phyloP scores from a whole-genome alignment of 768 basidiomycete genomes.

The Pulveroboletus sp. region DNA sequence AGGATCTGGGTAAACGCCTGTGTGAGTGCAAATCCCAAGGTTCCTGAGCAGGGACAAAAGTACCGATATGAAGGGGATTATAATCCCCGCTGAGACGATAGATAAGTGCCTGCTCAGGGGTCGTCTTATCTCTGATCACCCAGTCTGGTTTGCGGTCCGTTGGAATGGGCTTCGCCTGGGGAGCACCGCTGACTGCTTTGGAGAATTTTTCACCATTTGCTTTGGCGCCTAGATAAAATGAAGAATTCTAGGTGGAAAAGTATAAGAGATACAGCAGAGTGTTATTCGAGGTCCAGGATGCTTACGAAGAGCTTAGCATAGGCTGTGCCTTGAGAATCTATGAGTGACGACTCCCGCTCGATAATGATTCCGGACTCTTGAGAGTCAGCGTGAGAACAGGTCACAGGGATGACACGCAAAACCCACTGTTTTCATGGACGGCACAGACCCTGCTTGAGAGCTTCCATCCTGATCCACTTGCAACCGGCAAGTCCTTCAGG shows the following conservation, averaged over 20 bases:
- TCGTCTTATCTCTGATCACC: conserved; percentile 57
- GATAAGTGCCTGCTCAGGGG: conserved; percentile 60
- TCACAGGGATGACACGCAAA: not conserved
- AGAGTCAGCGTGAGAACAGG: not conserved
- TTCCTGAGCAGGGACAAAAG: conserved; percentile 5
- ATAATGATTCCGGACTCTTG: conserved; percentile 73
- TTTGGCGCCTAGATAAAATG: conserved; percentile 67
- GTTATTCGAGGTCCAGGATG: not conserved
- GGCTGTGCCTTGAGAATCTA: conserved; percentile 54
- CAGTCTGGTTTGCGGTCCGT: conserved; percentile 59
- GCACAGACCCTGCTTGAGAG: conserved; percentile 61
- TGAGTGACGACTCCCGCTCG: conserved; percentile 56
- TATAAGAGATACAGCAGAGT: not conserved
- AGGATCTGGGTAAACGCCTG: conserved; percentile 48
- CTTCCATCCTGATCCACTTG: conserved; percentile 77
- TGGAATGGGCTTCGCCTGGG: conserved; percentile 55
- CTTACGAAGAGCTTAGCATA: conserved; percentile 63
- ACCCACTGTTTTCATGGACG: conserved; percentile 78
- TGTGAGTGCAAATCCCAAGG: not conserved
- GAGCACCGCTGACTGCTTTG: conserved; percentile 56
- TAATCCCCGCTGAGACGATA: conserved; percentile 78
- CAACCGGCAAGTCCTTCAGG: conserved; percentile 68
- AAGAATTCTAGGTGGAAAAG: conserved; percentile 42
- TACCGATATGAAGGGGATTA: conserved; percentile 73
- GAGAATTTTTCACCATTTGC: conserved; percentile 57